Evolutionary conservation across 2,329 filamentous ascomycete species (phyloP), one percentile per base, ranked within the genome.

Genomic region (Tympanopsis confertula): DNA sequence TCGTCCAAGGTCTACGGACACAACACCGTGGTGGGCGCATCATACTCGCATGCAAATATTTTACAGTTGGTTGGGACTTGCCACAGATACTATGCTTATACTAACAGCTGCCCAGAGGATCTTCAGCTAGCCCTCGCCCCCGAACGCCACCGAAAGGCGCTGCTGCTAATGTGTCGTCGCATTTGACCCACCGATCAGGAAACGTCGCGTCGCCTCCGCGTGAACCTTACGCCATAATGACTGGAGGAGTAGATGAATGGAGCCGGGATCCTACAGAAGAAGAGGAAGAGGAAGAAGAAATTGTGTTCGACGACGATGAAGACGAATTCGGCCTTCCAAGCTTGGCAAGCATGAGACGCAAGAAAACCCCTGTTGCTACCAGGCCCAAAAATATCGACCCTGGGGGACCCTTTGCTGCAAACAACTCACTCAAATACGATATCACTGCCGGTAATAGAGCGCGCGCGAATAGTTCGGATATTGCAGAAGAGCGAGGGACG

Each of bases 301-400:
- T 86, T 49, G 75, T 85, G 54, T 77, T 76, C 10, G 86, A 91
- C 50, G 84, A 85, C 41, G 69, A 80, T 50, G 86, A 94, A 44
- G 89, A 96, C 57, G 89, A 96, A 55, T 96, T 96, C 59, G 89
- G 89, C 1, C 68, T 96, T 19, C 89, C 89, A 2, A 95, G 87
- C 54, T 75, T 96, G 53, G 84, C 87, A 4, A 94, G 82, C 53
- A 91, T 91, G 82, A 83, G 88, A 50, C 74, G 85, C 47, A 84
- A 85, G 54, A 33, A 33, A 15, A 10, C 7, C 17, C 7, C 30
- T 15, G 15, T 12, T 33, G 15, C 7, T 13, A 12, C 15, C 17
- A 10, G 17, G 30, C 15, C 17, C 30, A 13, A 33, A 33, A 33
- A 10, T 7, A 7, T 18, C 17, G 30, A 33, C 17, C 15, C 30